Evolutionary conservation across 148 eudicot species (phyloP).

Genomic region (Linanthus parryae): DNA sequence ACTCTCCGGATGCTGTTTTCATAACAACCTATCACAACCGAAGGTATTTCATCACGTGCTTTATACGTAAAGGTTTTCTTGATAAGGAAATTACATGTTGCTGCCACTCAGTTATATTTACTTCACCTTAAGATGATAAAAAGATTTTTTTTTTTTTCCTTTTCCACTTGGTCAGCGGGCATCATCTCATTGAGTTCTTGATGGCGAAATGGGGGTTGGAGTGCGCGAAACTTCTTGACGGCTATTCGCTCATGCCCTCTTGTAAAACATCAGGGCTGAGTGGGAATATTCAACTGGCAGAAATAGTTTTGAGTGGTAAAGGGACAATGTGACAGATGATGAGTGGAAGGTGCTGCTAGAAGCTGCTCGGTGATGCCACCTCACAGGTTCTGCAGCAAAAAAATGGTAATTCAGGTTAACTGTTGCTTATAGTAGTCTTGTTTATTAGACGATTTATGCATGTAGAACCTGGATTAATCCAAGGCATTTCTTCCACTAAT

Average conservation of each 20-base stretch:
- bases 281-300: slow-evolving; percentile 88
- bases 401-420: too few species aligned
- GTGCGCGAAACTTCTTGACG: slow-evolving; percentile 77
- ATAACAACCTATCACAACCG: slow-evolving; percentile 88
- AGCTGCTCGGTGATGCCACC: neutral
- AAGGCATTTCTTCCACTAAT: too few species aligned
- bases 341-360: neutral
- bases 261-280: slow-evolving; percentile 63
- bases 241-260: slow-evolving; percentile 76
- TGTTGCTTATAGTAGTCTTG: too few species aligned
- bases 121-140: too few species aligned
- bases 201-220: slow-evolving; percentile 88
- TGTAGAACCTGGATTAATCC: too few species aligned
- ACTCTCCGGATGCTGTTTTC: slow-evolving; percentile 65
- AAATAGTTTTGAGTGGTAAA: slow-evolving; percentile 43
- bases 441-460: neutral
- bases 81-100: neutral
- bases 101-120: neutral
- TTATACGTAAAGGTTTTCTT: slow-evolving; percentile 1
- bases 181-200: slow-evolving; percentile 89
- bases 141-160: too few species aligned
- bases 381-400: neutral
- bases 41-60: slow-evolving; percentile 41
- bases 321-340: neutral
- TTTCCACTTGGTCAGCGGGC: slow-evolving; percentile 83